These are phyloP conservation scores for Colletotrichum gigasporum DNA, from an alignment of 2,329 filamentous ascomycete genomes.

Conservation along the genomic window DNA sequence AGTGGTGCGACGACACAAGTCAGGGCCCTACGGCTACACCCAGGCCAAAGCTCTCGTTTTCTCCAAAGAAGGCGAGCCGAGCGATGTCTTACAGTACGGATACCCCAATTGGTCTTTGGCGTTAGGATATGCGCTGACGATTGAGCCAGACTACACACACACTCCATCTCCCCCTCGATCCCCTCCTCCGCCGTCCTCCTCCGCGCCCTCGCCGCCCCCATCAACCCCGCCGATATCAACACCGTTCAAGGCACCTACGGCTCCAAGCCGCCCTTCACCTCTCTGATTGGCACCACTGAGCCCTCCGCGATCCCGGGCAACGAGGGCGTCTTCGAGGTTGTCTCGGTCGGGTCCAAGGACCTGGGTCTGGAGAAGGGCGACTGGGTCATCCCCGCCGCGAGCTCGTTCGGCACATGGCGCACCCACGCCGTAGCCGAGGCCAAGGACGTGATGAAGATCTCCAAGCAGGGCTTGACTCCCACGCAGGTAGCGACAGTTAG, in stretches of 20 bases:
- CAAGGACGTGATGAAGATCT: conserved; percentile 71
- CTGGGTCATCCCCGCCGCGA: conserved; percentile 89
- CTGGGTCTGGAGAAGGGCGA: conserved; percentile 75
- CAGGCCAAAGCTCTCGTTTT: conserved; percentile 86
- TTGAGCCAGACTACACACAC: conserved; percentile 65
- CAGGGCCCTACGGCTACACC: conserved; percentile 80
- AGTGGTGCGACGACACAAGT: conserved; percentile 55
- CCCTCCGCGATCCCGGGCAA: conserved; percentile 87
- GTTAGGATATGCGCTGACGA: background rate
- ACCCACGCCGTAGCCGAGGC: conserved; percentile 81
- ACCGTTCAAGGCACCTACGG: conserved; percentile 98
- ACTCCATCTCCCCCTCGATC: conserved; percentile 81
- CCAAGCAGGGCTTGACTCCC: conserved; percentile 75
- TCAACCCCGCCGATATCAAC: conserved; percentile 98
- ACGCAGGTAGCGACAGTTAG: conserved; percentile 87
- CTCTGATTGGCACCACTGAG: conserved; percentile 77
- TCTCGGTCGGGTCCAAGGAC: conserved; percentile 70
- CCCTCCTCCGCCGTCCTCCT: conserved; percentile 75
- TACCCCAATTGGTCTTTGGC: background rate
- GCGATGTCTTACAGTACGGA: conserved; percentile 70
- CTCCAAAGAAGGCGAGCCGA: conserved; percentile 77
- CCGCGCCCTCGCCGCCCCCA: conserved; percentile 87
- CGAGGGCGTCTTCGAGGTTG: conserved; percentile 93
- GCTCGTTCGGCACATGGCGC: conserved; percentile 92
- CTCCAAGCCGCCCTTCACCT: conserved; percentile 80